A percentile compares a stretch with the other conserved stretches of the same genome.
Evolutionary conservation across 1,284 basidiomycete species (phyloP).

Genomic region (Athelia sp.): DNA sequence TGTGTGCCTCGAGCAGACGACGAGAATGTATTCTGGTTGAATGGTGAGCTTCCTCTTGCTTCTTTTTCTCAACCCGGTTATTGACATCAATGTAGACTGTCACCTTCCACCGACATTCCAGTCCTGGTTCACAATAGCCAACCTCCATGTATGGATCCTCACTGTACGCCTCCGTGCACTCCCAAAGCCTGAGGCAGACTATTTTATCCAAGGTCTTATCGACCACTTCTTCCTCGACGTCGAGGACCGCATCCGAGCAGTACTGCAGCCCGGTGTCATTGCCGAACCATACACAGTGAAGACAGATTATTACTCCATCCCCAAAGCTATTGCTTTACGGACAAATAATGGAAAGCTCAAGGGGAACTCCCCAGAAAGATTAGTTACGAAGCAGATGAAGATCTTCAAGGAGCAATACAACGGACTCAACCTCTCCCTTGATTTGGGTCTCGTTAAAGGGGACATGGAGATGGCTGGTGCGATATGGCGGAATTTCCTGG

Average conservation of each 20-base stretch:
- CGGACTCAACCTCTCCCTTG: conserved; percentile 78
- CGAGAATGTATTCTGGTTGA: conserved; percentile 60
- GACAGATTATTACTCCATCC: conserved; percentile 45
- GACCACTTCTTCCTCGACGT: conserved; percentile 97
- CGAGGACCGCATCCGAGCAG: conserved; percentile 83
- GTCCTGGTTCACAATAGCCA: conserved; percentile 95
- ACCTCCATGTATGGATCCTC: conserved; percentile 90
- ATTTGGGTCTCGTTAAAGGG: conserved; percentile 69
- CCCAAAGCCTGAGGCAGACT: conserved; percentile 57
- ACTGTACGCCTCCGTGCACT: conserved; percentile 86
- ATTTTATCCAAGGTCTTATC: conserved; percentile 78
- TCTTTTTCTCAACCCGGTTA: neutral
- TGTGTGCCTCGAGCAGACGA: conserved; percentile 56
- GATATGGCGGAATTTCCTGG: conserved; percentile 91
- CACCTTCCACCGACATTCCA: conserved; percentile 91
- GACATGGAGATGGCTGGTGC: conserved; percentile 84
- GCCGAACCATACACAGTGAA: conserved; percentile 33
- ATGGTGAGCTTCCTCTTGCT: conserved; percentile 38
- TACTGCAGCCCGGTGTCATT: conserved; percentile 58
- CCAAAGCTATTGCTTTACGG: conserved; percentile 11
- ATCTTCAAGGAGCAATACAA: conserved; percentile 91
- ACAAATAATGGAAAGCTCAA: conserved; percentile 27
- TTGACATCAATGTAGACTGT: conserved; percentile 59
- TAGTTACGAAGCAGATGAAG: conserved; percentile 90
- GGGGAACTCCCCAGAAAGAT: conserved; percentile 65